Conservation (phyloP, 306 rosid species). For the Vigna radiata region DNA sequence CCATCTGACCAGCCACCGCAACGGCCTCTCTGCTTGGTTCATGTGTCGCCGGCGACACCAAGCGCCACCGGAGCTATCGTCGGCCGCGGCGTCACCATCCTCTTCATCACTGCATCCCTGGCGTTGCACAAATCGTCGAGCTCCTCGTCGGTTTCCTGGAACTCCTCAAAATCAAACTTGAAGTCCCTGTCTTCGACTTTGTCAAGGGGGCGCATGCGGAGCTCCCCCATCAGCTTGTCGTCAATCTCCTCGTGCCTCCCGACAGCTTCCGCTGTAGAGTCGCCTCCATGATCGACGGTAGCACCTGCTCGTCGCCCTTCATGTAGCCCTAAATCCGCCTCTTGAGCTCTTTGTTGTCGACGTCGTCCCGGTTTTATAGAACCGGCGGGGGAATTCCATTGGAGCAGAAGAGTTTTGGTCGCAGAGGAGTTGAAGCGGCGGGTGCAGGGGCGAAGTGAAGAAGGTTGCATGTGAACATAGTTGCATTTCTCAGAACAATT, state of each 20-base stretch:
- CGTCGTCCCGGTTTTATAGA: conserved; percentile 49
- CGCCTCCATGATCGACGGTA: conserved; percentile 70
- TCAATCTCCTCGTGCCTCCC: conserved; percentile 82
- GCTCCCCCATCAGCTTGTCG: conserved; percentile 69
- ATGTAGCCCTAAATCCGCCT: conserved; percentile 63
- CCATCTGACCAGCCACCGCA: too few species aligned
- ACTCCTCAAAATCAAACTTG: conserved; percentile 68
- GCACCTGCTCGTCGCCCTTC: conserved; percentile 72
- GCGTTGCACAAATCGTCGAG: conserved; percentile 74
- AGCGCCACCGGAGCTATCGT: too few species aligned
- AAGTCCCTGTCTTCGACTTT: conserved; percentile 54
- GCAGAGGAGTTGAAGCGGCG: conserved; percentile 45
- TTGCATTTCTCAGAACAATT: conserved; percentile 46
- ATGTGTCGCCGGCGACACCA: too few species aligned
- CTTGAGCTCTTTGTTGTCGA: conserved; percentile 72
- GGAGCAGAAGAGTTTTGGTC: conserved; percentile 61
- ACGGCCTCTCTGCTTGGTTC: too few species aligned
- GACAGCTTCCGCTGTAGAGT: conserved; percentile 68
- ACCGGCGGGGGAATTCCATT: conserved; percentile 26
- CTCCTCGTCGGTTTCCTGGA: conserved; percentile 70
- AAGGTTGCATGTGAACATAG: conserved; percentile 53
- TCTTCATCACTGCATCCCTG: conserved; percentile 60
- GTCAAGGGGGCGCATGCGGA: conserved; percentile 58
- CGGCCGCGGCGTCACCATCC: conserved; percentile 34
- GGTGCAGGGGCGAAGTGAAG: conserved; percentile 46